phyloP scores from a whole-genome alignment of 1,284 basidiomycete genomes.

The Anthracocystis setariae region DNA sequence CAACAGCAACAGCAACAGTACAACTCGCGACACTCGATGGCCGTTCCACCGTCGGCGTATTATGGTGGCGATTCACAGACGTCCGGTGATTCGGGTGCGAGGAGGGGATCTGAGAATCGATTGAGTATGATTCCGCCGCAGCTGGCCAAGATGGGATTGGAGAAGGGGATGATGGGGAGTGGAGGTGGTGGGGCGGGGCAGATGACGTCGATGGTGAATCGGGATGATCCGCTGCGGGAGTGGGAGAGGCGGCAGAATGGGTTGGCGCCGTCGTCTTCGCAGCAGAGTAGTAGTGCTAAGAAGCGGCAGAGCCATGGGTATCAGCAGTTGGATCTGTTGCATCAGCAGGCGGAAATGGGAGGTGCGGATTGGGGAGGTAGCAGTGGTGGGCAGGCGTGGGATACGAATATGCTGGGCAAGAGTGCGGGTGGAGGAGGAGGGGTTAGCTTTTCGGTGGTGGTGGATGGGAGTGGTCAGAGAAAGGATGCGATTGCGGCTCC shows the following conservation, averaged over 20 bases:
- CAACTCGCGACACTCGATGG: slow-evolving; percentile 40
- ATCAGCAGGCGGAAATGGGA: slow-evolving; percentile 51
- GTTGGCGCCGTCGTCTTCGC: slow-evolving; percentile 35
- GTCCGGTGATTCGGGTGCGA: slow-evolving; percentile 9
- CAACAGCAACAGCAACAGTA: slow-evolving; percentile 51
- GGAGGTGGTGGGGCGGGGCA: slow-evolving; percentile 10
- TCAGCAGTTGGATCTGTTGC: slow-evolving; percentile 49
- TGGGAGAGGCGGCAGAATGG: slow-evolving; percentile 73
- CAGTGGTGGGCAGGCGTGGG: slow-evolving; percentile 15
- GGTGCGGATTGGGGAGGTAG: slow-evolving; percentile 22
- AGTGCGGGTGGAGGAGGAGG: slow-evolving; percentile 5
- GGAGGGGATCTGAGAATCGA: slow-evolving; percentile 42
- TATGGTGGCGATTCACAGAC: slow-evolving; percentile 13
- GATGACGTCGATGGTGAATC: slow-evolving; percentile 60
- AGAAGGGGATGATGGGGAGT: slow-evolving; percentile 32
- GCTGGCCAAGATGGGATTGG: slow-evolving; percentile 70
- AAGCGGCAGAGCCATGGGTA: slow-evolving; percentile 35
- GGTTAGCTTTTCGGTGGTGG: slow-evolving; percentile 40
- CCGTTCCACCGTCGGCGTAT: slow-evolving; percentile 29
- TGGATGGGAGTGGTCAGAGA: slow-evolving; percentile 10
- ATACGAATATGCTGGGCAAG: slow-evolving; percentile 14
- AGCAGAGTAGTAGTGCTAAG: slow-evolving; percentile 39
- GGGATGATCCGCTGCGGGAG: slow-evolving; percentile 61
- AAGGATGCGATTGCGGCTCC: slow-evolving; percentile 36
- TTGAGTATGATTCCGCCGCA: slow-evolving; percentile 92